Evolutionary conservation across 345 rosid genomes (phyloP).

Genomic region (Pugionium cornutum): DNA sequence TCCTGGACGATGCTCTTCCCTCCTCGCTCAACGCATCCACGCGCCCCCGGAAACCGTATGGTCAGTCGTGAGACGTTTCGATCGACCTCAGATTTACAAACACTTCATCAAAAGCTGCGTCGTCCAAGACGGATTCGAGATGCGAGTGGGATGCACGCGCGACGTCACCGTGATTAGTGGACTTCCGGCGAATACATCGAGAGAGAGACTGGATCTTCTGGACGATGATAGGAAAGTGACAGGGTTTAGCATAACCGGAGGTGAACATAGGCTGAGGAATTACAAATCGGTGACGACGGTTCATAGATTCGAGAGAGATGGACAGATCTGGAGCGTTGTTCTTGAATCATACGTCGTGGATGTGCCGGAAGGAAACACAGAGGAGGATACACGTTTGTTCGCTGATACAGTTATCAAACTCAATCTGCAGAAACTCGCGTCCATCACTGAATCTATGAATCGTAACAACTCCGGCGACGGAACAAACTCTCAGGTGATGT

Average conservation of each 20-base stretch:
- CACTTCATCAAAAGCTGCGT: conserved; percentile 73
- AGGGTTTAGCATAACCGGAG: no score
- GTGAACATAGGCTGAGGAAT: no score
- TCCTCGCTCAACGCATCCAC: conserved; percentile 53
- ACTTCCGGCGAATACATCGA: conserved; percentile 65
- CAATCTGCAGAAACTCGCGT: conserved; percentile 76
- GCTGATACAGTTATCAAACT: conserved; percentile 77
- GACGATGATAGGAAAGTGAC: conserved; percentile 60
- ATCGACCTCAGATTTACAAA: conserved; percentile 66
- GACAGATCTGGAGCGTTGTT: conserved; percentile 52
- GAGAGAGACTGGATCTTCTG: conserved; percentile 65
- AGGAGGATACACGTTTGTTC: conserved; percentile 80
- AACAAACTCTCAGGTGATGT: no score
- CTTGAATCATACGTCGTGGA: conserved; percentile 44
- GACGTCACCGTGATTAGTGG: conserved; percentile 72
- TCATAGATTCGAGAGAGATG: conserved; percentile 47
- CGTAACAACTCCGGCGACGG: conserved; percentile 2
- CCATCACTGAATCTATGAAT: conserved; percentile 54
- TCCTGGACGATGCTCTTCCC: conserved; percentile 59
- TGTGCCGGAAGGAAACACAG: conserved; percentile 84
- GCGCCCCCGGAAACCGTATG: conserved; percentile 61
- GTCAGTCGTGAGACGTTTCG: conserved; percentile 68
- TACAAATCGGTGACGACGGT: conserved; percentile 54
- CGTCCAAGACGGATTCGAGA: conserved; percentile 43
- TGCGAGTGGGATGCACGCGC: conserved; percentile 64